phyloP scores from a whole-genome alignment of 805 yeast species.

The Kurtzmaniella cleridarum region DNA sequence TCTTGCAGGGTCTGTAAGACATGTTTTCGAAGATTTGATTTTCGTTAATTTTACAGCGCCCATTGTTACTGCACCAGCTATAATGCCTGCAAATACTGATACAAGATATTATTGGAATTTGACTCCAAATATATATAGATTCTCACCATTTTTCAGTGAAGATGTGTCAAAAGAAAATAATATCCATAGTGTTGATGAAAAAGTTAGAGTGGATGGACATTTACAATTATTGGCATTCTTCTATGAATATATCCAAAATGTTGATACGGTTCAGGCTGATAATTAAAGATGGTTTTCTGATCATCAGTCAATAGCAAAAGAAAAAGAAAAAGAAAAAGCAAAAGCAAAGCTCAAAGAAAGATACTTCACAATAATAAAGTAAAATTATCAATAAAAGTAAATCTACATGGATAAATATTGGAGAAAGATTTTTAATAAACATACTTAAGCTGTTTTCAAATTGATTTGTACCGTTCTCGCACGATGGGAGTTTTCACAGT shows the following conservation, averaged over 20 bases:
- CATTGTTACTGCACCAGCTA: constrained; percentile 39
- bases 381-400: no score
- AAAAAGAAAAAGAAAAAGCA: no score
- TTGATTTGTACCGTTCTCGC: no score
- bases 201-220: constrained; percentile 24
- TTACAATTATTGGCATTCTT: constrained; percentile 31
- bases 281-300: no score
- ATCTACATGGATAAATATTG: no score
- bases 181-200: constrained; percentile 35
- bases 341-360: no score
- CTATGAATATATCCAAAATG: constrained; percentile 42
- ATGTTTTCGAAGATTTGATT: constrained; percentile 54
- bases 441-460: no score
- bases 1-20: constrained; percentile 59
- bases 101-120: constrained; percentile 55
- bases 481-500: no score
- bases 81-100: constrained; percentile 59
- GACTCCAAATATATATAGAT: constrained; percentile 51
- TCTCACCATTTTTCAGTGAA: constrained; percentile 17
- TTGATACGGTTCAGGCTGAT: constrained; percentile 23
- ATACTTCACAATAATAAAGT: no score
- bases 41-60: constrained; percentile 27
- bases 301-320: no score
- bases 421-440: no score
- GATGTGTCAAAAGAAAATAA: constrained; percentile 14